Evolutionary conservation across 2,329 filamentous ascomycete genomes (phyloP).

Genomic region (Exophiala calicioides): DNA sequence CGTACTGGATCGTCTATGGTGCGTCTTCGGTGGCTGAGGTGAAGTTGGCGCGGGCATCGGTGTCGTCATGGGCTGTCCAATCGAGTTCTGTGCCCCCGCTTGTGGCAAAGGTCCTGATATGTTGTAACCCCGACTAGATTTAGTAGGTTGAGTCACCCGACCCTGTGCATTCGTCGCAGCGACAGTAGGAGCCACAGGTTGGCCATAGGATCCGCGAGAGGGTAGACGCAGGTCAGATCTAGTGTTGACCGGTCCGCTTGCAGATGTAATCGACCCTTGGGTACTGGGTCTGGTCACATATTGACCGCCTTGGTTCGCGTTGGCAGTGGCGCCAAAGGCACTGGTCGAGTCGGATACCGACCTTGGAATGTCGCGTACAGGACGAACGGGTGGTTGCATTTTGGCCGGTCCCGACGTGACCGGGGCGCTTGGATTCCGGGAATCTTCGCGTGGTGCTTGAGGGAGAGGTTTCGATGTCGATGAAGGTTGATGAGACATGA

Average conservation of each 20-base stretch:
- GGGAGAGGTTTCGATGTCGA: constrained; percentile 57
- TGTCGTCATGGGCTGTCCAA: constrained; percentile 61
- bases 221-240: constrained; percentile 59
- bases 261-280: constrained; percentile 74
- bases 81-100: constrained; percentile 52
- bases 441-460: constrained; percentile 53
- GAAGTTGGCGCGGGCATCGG: constrained; percentile 57
- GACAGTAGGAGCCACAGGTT: constrained; percentile 82
- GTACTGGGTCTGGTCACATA: constrained; percentile 69
- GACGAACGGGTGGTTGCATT: constrained; percentile 49
- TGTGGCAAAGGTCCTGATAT: constrained; percentile 69
- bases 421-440: constrained; percentile 13
- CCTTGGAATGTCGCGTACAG: constrained; percentile 54
- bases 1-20: constrained; percentile 70
- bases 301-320: constrained; percentile 15
- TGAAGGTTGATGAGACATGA: constrained; percentile 32
- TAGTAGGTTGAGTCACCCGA: constrained; percentile 77
- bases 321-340: constrained; percentile 47
- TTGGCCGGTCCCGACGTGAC: constrained; percentile 41
- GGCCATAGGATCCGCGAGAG: constrained; percentile 79
- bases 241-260: constrained; percentile 42
- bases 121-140: constrained; percentile 64
- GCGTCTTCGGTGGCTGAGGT: constrained; percentile 40
- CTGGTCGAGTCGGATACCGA: constrained; percentile 61
- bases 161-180: constrained; percentile 87